Conservation (phyloP, 148 eudicot genomes). For the Tetragonia tetragonoides region DNA sequence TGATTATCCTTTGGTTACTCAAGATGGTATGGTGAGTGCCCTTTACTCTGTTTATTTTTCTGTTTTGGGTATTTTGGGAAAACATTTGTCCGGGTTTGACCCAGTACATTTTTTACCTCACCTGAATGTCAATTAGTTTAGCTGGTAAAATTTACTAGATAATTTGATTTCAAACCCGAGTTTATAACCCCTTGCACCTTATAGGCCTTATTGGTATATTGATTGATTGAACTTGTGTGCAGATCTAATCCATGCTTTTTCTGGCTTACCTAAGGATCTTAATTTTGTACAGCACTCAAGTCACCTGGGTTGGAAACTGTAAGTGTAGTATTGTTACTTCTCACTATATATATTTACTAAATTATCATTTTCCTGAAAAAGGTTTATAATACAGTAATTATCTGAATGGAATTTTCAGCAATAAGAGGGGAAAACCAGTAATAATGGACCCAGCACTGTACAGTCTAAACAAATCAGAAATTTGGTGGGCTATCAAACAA, state of each 20-base stretch:
- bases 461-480: conserved; percentile 75
- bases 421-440: conserved; percentile 85
- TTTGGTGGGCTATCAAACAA: conserved; percentile 88
- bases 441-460: conserved; percentile 85
- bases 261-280: conserved; percentile 70
- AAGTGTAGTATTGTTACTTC: neutral
- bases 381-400: neutral
- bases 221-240: conserved; percentile 17
- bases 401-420: conserved; percentile 39
- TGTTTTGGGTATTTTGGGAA: too few species aligned
- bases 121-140: too few species aligned
- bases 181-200: too few species aligned
- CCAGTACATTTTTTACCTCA: too few species aligned
- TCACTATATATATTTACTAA: neutral
- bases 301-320: conserved; percentile 92
- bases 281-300: conserved; percentile 82
- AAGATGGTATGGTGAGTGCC: conserved; percentile 99
- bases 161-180: too few species aligned
- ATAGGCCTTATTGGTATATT: neutral
- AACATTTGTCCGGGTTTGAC: too few species aligned
- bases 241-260: conserved; percentile 90
- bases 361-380: too few species aligned
- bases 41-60: neutral
- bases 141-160: too few species aligned
- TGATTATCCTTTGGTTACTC: conserved; percentile 90